Base-by-base conservation (phyloP, 83 land plant species). In the Picea abies region DNA sequence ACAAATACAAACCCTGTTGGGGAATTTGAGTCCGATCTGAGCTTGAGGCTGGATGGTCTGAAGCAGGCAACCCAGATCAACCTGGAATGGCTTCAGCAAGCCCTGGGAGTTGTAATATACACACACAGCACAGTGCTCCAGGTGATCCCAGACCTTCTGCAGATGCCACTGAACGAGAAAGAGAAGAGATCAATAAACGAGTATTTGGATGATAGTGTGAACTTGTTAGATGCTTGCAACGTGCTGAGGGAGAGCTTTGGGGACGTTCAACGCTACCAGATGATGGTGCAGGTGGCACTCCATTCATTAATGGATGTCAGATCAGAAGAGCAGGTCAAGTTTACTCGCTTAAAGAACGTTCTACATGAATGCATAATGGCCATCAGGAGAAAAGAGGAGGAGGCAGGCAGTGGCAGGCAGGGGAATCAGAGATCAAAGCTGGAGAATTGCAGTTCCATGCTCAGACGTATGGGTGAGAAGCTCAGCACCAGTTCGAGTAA, bases 391-490 rank as follows among this genome's bases (percentile, higher is more conserved):
- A 83, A 79, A 65, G 84, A 61, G 4, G 80, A 78, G 23, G 85
- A 84, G 66, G 81, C 26, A 29, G 69, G 72, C 22, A 56, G 60
- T 56, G 69, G 62, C 56, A 44, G 44, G 35, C 49, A 60, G 19
- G 86, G 86, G 44, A 63, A 71, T 14, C 78, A 68, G 49, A 68
- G 68, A 62, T 81, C 84, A 14, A 80, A 84, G 78, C 86, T 84
- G 8, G 85, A 84, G 67, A 81, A 71, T 61, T 84, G 86, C 67
- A 81, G 86, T 61, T 80, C 86, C 63, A 84, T 84, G 84, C 77
- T 84, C 22, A 47, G 86, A 58, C 82, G 67, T 56, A 84, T 84
- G 86, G 86, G 86, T 20, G 86, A 84, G 73, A 84, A 84, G 76
- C 79, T 84, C 17, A 73, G 17, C 4, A 68, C 12, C 58, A 73